Base-by-base conservation (phyloP, 371 early-diverging fungal genomes). In the Lichtheimia corymbifera region DNA sequence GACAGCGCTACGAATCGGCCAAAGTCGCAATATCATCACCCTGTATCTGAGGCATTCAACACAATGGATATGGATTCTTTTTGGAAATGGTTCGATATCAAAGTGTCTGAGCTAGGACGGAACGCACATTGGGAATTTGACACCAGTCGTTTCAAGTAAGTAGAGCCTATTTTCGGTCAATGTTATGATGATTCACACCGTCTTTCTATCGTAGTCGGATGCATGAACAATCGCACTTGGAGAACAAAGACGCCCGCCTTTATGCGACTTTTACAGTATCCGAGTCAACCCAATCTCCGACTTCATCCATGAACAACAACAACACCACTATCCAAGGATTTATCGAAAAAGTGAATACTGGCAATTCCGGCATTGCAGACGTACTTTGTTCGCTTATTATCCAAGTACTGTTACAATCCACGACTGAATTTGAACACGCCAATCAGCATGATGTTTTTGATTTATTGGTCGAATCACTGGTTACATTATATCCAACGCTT, bases 1-100 rank as follows among this genome's bases (percentile, higher is more conserved):
- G 17, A 22, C 18, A 47, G 11, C 2, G 6, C 22, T 11, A 27
- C 65, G 7, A 52, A 56, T 9, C 53, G 62, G 9, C 9, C 35
- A 22, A 12, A 52, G 7, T 22, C 20, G 0, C 63, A 61, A 2
- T 72, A 70, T 69, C 44, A 61, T 43, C 14, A 44, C 12, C 58
- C 63, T 15, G 45, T 54, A 18, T 18, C 28, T 14, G 6, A 44
- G 9, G 30, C 18, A 4, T 12, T 50, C 22, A 41, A 53, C 28
- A 42, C 27, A 2, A 4, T 54, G 14, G 22, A 30, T 5, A 18
- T 47, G 3, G 22, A 18, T 22, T 20, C 22, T 1, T 76, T 73
- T 50, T 73, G 70, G 73, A 62, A 68, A 45, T 80, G 75, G 75
- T 80, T 77, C 64, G 77, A 80, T 54, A 18, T 17, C 1, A 80